Evolutionary conservation across 1,284 basidiomycete genomes (phyloP).

Genomic region (Cutaneotrichosporon cavernicola): DNA sequence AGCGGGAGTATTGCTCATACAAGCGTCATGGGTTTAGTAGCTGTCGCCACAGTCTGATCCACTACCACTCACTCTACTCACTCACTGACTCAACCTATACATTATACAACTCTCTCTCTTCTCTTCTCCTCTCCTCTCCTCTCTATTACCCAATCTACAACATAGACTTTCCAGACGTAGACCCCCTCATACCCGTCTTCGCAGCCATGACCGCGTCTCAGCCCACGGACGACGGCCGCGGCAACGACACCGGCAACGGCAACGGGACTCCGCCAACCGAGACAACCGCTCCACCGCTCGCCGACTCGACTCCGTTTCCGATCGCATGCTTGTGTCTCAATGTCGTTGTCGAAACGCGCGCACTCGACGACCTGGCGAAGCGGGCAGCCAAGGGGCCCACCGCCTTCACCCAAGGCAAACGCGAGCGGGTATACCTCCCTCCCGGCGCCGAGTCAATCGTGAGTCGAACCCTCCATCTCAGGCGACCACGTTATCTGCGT

Average conservation of each 20-base stretch:
- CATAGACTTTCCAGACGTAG: constrained; percentile 1
- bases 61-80: neutral
- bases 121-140: neutral
- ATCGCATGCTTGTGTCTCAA: constrained; percentile 43
- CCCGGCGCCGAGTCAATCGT: constrained; percentile 24
- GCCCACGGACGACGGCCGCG: neutral
- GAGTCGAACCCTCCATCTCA: constrained; percentile 10
- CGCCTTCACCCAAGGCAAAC: constrained; percentile 13
- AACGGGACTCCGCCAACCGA: neutral
- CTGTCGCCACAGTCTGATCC: no score
- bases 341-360: constrained; percentile 29
- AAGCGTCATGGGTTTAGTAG: no score
- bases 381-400: constrained; percentile 4
- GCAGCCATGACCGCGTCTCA: constrained; percentile 10
- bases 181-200: neutral
- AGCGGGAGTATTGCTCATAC: no score
- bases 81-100: neutral
- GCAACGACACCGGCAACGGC: neutral
- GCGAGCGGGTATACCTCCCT: constrained; percentile 24
- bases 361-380: constrained; percentile 15
- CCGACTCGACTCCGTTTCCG: constrained; percentile 29
- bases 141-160: neutral
- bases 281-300: constrained; percentile 21
- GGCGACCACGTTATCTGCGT: neutral
- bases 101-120: neutral